Evolutionary conservation across 768 basidiomycete species (phyloP), one percentile per base, ranked within the genome.

Genomic region (Lactarius hatsudake): DNA sequence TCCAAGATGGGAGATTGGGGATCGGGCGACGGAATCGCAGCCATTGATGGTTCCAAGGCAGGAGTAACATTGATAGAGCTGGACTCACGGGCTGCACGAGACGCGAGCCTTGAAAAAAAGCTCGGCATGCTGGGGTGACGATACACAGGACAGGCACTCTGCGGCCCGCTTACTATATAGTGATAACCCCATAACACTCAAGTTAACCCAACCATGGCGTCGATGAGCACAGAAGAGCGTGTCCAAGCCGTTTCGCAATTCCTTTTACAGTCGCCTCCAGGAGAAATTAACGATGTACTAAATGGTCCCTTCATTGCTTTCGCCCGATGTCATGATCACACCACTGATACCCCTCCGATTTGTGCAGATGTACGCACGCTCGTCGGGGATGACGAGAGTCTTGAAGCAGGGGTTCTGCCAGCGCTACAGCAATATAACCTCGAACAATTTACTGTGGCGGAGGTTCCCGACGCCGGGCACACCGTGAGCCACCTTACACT

Each of bases 211-310:
- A 51, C 54, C 30, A 60, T 54, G 51, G 51, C 54, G 51, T 55
- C 67, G 38, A 90, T 91, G 89, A 83, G 86, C 69, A 75, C 81
- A 60, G 77, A 80, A 61, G 87, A 89, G 73, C 86, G 88, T 34
- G 86, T 93, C 56, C 80, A 86, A 73, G 83, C 84, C 9, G 95
- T 90, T 28, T 87, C 91, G 30, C 82, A 81, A 38, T 92, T 97
- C 73, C 80, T 98, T 36, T 82, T 93, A 0, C 96, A 97, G 75
- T 88, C 93, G 1, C 96, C 96, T 30, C 96, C 96, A 0, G 96
- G 96, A 55, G 92, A 98, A 80, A 94, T 98, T 71, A 97, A 96
- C 77, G 96, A 98, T 79, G 95, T 97, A 20, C 81, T 98, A 62
- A 93, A 93, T 73, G 94, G 94, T 93, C 67, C 34, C 26, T 40